phyloP scores from a whole-genome alignment of 2,329 filamentous ascomycete species.

The Aspergillus eucalypticola region DNA sequence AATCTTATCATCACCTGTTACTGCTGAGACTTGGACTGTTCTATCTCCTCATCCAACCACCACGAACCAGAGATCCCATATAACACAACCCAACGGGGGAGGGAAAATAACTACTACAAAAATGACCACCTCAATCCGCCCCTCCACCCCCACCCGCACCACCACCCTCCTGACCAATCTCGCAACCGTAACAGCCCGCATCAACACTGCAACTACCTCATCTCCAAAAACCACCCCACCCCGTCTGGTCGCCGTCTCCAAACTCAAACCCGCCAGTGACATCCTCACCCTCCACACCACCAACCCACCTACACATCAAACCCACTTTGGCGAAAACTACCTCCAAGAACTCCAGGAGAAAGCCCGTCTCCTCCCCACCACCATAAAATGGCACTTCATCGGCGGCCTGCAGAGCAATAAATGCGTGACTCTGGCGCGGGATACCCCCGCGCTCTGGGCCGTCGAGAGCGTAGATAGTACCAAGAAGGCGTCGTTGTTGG shows the following conservation, averaged over 20 bases:
- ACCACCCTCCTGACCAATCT: constrained; percentile 65
- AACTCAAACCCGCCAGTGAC: constrained; percentile 90
- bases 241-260: constrained; percentile 76
- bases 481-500: constrained; percentile 80
- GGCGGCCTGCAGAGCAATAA: constrained; percentile 92
- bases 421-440: constrained; percentile 78
- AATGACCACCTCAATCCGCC: constrained; percentile 49
- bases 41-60: no score
- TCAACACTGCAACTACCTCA: constrained; percentile 52
- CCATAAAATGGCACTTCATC: constrained; percentile 94
- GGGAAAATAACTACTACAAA: constrained; percentile 4
- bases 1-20: neutral
- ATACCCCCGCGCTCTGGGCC: constrained; percentile 85
- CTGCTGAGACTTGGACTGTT: no score
- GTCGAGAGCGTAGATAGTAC: constrained; percentile 83
- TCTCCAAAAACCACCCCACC: constrained; percentile 15
- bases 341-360: constrained; percentile 87
- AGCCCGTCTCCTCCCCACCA: constrained; percentile 69
- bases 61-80: no score
- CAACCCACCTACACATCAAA: constrained; percentile 57
- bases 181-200: constrained; percentile 58
- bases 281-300: constrained; percentile 73
- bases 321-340: constrained; percentile 97
- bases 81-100: no score
- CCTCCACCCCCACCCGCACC: constrained; percentile 59